These are phyloP conservation scores for Parastagonospora avenae DNA, from an alignment of 2,329 filamentous ascomycete genomes.

Conservation along the genomic window DNA sequence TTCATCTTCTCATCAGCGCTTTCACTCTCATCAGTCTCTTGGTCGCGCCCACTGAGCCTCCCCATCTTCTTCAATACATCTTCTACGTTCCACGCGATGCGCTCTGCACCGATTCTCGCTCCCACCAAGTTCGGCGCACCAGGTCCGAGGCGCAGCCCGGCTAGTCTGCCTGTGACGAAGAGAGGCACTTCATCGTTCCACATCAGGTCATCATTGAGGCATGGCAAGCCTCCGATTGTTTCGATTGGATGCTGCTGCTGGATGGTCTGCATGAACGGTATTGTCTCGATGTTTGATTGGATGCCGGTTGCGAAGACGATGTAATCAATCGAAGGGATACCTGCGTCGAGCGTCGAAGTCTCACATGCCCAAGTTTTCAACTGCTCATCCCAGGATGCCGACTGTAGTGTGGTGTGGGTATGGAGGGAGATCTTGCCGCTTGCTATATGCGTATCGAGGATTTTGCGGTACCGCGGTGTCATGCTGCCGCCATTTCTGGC, in stretches of 20 bases:
- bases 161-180: conserved; percentile 72
- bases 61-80: conserved; percentile 54
- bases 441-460: conserved; percentile 65
- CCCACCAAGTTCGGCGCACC: conserved; percentile 76
- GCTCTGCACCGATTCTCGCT: conserved; percentile 72
- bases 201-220: conserved; percentile 75
- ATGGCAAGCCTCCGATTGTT: conserved; percentile 69
- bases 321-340: conserved; percentile 63
- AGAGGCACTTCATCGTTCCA: conserved; percentile 75
- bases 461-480: conserved; percentile 69
- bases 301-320: conserved; percentile 79
- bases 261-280: conserved; percentile 68
- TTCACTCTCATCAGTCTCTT: conserved; percentile 8
- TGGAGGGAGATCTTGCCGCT: conserved; percentile 60
- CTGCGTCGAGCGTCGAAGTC: conserved; percentile 58
- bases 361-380: conserved; percentile 45
- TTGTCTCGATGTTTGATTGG: conserved; percentile 63
- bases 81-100: conserved; percentile 72
- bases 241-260: conserved; percentile 65
- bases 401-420: conserved; percentile 61
- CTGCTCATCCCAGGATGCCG: conserved; percentile 56
- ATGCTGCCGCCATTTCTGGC: conserved; percentile 79
- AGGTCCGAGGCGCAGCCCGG: conserved; percentile 71
- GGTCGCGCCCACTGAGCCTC: conserved; percentile 16
- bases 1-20: conserved; percentile 25